Evolutionary conservation across 352 stramenopile genomes (phyloP).

Genomic region (Globisporangium polare): DNA sequence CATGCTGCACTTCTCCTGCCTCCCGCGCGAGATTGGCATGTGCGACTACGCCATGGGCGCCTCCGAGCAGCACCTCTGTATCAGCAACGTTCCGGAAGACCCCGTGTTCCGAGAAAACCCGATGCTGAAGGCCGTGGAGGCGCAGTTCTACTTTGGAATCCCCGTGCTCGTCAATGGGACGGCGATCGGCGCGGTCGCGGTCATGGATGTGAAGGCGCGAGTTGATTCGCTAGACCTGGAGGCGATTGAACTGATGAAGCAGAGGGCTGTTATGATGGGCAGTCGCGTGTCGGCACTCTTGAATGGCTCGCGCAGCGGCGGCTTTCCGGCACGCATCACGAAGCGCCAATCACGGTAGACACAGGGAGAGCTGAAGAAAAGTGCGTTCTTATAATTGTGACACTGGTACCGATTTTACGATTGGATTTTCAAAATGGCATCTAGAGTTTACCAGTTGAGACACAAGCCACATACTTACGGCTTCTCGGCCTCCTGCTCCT

Average conservation of each 20-base stretch:
- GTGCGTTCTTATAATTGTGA: background rate
- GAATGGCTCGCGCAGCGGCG: too few relatives aligned
- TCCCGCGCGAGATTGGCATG: slow-evolving; percentile 28
- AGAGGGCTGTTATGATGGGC: slow-evolving; percentile 9
- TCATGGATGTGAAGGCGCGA: slow-evolving; percentile 17
- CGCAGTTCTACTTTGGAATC: slow-evolving; percentile 21
- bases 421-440: background rate
- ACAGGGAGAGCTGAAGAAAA: background rate
- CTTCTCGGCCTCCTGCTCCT: slow-evolving; percentile 8
- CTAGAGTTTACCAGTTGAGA: background rate
- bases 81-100: slow-evolving; percentile 8
- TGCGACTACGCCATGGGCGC: slow-evolving; percentile 22
- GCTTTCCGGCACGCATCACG: slow-evolving; percentile 5
- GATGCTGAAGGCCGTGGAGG: slow-evolving; percentile 18
- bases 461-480: background rate
- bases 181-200: slow-evolving; percentile 19
- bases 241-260: slow-evolving; percentile 5
- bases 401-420: too few relatives aligned
- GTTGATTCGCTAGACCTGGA: background rate
- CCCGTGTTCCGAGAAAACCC: slow-evolving; percentile 21
- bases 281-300: slow-evolving; percentile 8
- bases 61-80: slow-evolving; percentile 11
- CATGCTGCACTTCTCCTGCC: slow-evolving; percentile 25
- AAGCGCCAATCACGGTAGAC: slow-evolving; percentile 8
- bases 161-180: slow-evolving; percentile 13